Base-by-base conservation (phyloP, 2,329 filamentous ascomycete genomes). In the Calonectria pseudoreteaudii region DNA sequence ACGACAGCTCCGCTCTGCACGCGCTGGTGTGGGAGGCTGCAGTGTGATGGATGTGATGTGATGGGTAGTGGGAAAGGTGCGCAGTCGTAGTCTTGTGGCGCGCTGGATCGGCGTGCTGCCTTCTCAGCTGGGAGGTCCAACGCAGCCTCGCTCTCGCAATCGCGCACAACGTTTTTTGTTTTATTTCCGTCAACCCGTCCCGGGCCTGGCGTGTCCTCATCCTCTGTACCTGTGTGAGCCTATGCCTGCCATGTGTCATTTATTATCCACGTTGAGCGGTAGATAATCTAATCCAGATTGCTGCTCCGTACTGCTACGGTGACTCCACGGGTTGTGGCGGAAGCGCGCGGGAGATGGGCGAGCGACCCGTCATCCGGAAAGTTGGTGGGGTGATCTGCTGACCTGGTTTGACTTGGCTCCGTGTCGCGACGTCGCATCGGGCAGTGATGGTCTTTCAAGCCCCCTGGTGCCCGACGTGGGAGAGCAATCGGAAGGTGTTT, bases 101-200 rank as follows among this genome's bases (percentile, higher is more conserved):
- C 41, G 56, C 56, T 62, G 36, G 36, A 62, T 62, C 56, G 56
- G 56, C 56, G 56, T 62, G 56, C 36, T 62, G 56, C 56, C 56
- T 47, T 47, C 56, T 41, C 14, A 20, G n/a, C 36, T 62, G 56
- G 56, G 13, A 14, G n/a, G 34, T 60, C 13, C 4, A 20, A 60
- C 34, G n/a, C 14, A 26, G 16, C 56, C 26, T 53, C 14, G 13
- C 14, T 52, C 18, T 52, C 16, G 26, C 47, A 13, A 13, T 50
- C 47, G 11, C 47, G 23, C 34, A n/a, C 41, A n/a, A 14, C 41
- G 20, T 47, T 47, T 10, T n/a, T 20, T 16, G 7, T 47, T 47
- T 10, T n/a, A n/a, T n/a, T 10, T n/a, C n/a, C 11, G 20, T 13
- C n/a, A 5, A 9, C 11, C 20, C 10, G 20, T n/a, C 7, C 18